Base-by-base conservation (phyloP, 179 eudicot genomes). In the Pouteria campechiana region DNA sequence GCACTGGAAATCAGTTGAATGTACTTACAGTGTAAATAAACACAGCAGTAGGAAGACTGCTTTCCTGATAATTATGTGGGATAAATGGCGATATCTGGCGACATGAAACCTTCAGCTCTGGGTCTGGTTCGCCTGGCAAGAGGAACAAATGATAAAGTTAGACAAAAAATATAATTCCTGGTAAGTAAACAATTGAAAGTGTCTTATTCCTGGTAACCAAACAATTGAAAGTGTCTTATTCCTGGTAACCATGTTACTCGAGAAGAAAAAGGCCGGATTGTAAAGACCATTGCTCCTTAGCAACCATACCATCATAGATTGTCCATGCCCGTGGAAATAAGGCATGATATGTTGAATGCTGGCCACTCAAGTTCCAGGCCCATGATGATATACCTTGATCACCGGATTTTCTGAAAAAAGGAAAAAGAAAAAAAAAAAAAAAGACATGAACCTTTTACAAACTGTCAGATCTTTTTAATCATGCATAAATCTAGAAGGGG, bases 361-460 rank as follows among this genome's bases (percentile, higher is more conserved):
- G 98, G 30, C 98, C 98, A 71, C 57, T 73, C 60, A 90, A 71
- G 67, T 90, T 90, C 98, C 98, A 90, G 9, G 94, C 98, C 98
- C 98, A 90, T 12, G 98, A 90, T 53, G 94, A 82, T 57, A 86
- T 63, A 72, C 95, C 98, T 25, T 70, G 71, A 63, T 82, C 86
- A 8, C 69, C 65, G 40, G 72, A 55, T 64, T 82, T 87, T 54
- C 98, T 90, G 78, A 50, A 48, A 42, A 45, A 47, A 17, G 20
- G 52, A 24, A 41, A 17, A 20, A 54, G 1, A 25, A 48, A 50
- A 17, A 25, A 48, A 17, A 50, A 43, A 41, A n/a, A n/a, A n/a
- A n/a, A n/a, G n/a, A n/a, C n/a, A n/a, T n/a, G n/a, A n/a, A n/a
- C n/a, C n/a, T n/a, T n/a, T n/a, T n/a, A n/a, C n/a, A n/a, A n/a